A percentile compares a stretch with the other conserved stretches of the same genome.
Conservation (phyloP, 345 rosid species). For the Eutrema japonicum region DNA sequence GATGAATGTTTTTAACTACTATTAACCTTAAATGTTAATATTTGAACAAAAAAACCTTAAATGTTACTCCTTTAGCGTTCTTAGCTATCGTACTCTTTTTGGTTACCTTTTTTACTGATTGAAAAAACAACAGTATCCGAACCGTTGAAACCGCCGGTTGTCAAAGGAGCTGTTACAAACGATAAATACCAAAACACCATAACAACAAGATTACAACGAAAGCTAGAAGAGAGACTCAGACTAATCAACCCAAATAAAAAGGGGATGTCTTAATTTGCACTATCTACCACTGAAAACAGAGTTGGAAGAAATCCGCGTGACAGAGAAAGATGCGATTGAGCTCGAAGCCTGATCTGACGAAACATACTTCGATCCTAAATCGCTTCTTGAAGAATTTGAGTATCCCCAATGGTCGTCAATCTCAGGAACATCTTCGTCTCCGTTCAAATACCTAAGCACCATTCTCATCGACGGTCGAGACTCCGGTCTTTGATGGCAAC, state of each 20-base stretch:
- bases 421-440: conserved; percentile 54
- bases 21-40: neutral
- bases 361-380: conserved; percentile 27
- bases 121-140: neutral
- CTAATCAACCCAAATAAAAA: neutral
- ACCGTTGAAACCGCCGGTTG: neutral
- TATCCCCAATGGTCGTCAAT: conserved; percentile 38
- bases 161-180: neutral
- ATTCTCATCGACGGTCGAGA: conserved; percentile 65
- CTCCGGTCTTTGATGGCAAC: conserved; percentile 53
- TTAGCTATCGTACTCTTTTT: neutral
- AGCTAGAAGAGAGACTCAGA: neutral
- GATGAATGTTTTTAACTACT: neutral
- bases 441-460: conserved; percentile 55
- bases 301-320: conserved; percentile 40
- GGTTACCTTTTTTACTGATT: neutral
- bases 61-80: neutral
- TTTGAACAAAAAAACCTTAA: too few species aligned
- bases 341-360: conserved; percentile 37
- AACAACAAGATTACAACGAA: neutral
- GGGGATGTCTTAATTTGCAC: neutral
- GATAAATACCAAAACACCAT: neutral
- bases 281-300: conserved; percentile 54
- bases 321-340: conserved; percentile 42
- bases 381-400: conserved; percentile 29